Base-by-base conservation (phyloP, 345 rosid genomes). In the Citrus sp. region DNA sequence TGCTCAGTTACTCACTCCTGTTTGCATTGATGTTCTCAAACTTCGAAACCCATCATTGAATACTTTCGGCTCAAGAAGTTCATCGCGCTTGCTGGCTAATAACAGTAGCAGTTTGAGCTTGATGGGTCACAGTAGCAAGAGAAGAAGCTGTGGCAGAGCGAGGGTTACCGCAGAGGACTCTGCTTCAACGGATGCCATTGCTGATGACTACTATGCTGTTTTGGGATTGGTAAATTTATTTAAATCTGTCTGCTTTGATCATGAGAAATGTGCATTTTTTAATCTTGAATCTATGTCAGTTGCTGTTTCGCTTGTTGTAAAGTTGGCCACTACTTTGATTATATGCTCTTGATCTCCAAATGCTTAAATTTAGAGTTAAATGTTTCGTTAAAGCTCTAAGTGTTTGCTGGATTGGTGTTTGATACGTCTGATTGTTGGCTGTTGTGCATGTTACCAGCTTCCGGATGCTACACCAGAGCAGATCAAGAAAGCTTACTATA, bases 401-500 rank as follows among this genome's bases (percentile, higher is more conserved):
- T 54, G 58, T 16, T 59, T 37, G 22, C 22, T 35, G 32, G 51
- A 24, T 42, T 76, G 22, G n/a, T 68, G 24, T 37, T 66, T 6
- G 22, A 25, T 74, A 7, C 34, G 24, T 32, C 49, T 67, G 6
- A 38, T 38, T 61, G 18, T 40, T 30, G 62, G 24, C 60, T 69
- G 37, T 18, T 63, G 42, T 34, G 38, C 30, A 24, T 74, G 63
- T 28, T 27, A 21, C 34, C 81, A 90, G 99, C 93, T 88, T 76
- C 98, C 99, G 35, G 95, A 93, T 89, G 97, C 99, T 21, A 88
- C 95, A 16, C 94, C 84, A 22, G 92, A 79, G 59, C 93, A 95
- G 90, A 95, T 95, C 62, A 95, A 92, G 90, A 90, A 91, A 83
- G 98, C 99, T 0, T 95, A 95, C 79, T 93, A 95, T 82, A 95